Percentiles rank a stretch among this genome's conserved stretches.
Evolutionary conservation across 306 rosid species (phyloP).

Genomic region (Quercus dentata): DNA sequence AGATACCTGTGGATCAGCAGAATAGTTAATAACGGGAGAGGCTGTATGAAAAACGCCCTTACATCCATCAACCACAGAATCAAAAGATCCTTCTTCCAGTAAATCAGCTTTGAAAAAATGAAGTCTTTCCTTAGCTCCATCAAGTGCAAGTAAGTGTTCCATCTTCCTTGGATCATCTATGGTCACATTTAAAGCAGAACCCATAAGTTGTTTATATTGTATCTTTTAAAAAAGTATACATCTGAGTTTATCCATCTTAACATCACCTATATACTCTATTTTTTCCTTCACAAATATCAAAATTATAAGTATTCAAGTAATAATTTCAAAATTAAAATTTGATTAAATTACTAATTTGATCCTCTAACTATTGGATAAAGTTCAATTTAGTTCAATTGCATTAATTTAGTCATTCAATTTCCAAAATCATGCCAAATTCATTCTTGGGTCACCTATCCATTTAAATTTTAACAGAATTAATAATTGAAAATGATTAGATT

Average conservation of each 20-base stretch:
- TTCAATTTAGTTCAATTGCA: too few relatives aligned
- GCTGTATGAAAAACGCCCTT: constrained; percentile 16
- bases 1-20: neutral
- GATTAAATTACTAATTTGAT: too few relatives aligned
- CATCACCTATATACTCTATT: neutral
- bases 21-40: neutral
- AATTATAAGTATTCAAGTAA: neutral
- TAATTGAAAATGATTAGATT: too few relatives aligned
- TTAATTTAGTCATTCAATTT: too few relatives aligned
- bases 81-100: constrained; percentile 16
- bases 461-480: too few relatives aligned
- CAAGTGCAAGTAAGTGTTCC: constrained; percentile 22
- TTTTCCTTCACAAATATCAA: neutral
- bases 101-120: constrained; percentile 2
- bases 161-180: constrained; percentile 24
- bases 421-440: too few relatives aligned
- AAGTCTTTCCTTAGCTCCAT: constrained; percentile 33
- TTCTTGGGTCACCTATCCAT: too few relatives aligned
- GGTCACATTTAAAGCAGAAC: neutral
- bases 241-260: neutral
- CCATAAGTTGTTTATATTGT: neutral
- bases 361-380: too few relatives aligned
- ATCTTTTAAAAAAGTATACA: neutral
- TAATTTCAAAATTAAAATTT: too few relatives aligned
- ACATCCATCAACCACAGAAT: constrained; percentile 12